Base-by-base conservation (phyloP, 192 early-diverging fungal species). In the Powellomyces hirtus region DNA sequence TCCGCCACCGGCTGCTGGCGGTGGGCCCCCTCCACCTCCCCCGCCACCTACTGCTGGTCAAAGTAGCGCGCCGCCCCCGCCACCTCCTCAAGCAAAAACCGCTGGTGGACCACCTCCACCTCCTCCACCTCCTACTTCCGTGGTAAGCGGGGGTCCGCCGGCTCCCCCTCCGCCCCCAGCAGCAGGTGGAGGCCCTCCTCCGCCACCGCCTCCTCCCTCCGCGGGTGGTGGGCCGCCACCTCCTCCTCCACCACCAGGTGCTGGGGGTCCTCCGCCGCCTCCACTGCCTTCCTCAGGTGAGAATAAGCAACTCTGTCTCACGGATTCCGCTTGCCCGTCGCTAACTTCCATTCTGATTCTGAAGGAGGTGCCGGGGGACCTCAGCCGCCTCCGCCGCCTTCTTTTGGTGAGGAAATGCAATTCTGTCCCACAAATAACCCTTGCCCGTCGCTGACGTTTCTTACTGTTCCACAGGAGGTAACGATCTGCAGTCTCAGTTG, bases 31-130 rank as follows among this genome's bases (percentile, higher is more conserved):
- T 0, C 63, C 71, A 4, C 72, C 64, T n/a, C 29, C 45, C 49
- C 33, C 63, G 40, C 40, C 46, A 6, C 45, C 63, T 1, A 18
- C 16, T 66, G 27, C 44, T 20, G 63, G 53, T 20, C n/a, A n/a
- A 8, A 65, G 70, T 14, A 31, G 63, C 8, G 56, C 66, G 13
- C 72, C 72, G 24, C 73, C 73, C 26, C 73, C 73, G 5, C 73
- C 74, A 30, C 68, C 68, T 3, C 62, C 74, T 40, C 10, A 16
- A 38, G 58, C n/a, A n/a, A n/a, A n/a, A n/a, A 27, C 36, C 27
- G 59, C 20, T 0, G 67, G 67, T 50, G 55, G 56, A 4, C 57
- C 38, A 33, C 67, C 67, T 7, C 62, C 62, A 53, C 51, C 64
- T 42, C 62, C 62, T 33, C 62, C 62, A 1, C 59, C 59, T 38